phyloP scores from a whole-genome alignment of 192 early-diverging fungal genomes.

The Haplosporangium gracile region DNA sequence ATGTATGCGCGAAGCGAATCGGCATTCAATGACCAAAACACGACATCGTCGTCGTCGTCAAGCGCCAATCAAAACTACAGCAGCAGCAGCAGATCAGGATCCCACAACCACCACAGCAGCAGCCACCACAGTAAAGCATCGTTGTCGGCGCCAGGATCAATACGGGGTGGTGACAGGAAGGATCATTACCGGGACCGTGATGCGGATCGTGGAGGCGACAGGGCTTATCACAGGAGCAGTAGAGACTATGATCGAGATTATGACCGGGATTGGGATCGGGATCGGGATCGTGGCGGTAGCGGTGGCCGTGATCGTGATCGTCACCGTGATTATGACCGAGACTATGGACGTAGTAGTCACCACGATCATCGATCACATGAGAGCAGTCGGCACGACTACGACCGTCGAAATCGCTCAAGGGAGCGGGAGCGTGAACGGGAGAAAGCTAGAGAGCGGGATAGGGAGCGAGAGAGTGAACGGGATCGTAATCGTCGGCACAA shows the following conservation, averaged over 20 bases:
- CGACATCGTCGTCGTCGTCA: not conserved
- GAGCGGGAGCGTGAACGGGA: constrained; percentile 24
- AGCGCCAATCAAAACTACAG: not conserved
- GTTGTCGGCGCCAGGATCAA: not conserved
- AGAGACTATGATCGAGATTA: not conserved
- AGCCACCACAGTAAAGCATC: not conserved
- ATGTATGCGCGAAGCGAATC: constrained; percentile 10
- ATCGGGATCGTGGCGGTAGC: not conserved
- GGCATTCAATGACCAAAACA: not conserved
- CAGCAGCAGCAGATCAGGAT: not conserved
- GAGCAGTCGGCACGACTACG: not conserved
- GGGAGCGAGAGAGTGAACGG: not conserved
- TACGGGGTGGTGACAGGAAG: not conserved
- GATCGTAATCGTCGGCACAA: not conserved
- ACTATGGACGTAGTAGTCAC: not conserved
- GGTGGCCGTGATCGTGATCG: constrained; percentile 1
- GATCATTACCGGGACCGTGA: constrained; percentile 10
- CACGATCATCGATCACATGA: not conserved
- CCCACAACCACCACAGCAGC: not conserved
- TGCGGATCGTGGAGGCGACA: not conserved
- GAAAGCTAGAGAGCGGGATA: not conserved
- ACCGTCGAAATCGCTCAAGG: not conserved
- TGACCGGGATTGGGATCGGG: constrained; percentile 24
- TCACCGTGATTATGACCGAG: not conserved
- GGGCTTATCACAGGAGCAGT: not conserved